Conservation (phyloP, 371 early-diverging fungal species). For the Dichotomocladium elegans region DNA sequence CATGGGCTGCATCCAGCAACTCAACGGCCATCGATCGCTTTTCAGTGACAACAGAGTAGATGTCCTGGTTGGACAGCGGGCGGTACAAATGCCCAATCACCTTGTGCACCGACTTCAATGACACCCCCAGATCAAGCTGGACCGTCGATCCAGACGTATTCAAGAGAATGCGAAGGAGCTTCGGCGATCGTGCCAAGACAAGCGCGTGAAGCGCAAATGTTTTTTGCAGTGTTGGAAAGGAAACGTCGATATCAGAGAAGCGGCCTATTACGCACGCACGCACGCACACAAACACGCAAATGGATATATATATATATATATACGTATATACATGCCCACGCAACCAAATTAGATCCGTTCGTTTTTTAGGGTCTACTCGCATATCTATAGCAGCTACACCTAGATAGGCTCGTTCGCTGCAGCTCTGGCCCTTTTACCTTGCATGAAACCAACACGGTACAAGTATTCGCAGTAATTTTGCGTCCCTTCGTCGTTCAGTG, state of each 20-base stretch:
- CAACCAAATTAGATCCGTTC: too few species aligned
- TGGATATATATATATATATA: too few species aligned
- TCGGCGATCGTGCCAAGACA: constrained; percentile 35
- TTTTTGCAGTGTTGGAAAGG: constrained; percentile 30
- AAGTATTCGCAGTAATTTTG: constrained; percentile 18
- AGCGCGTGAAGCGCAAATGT: constrained; percentile 22
- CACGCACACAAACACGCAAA: too few species aligned
- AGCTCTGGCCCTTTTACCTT: constrained; percentile 7
- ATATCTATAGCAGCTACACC: background rate
- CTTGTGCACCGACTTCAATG: constrained; percentile 27
- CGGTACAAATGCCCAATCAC: constrained; percentile 31
- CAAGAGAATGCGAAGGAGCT: constrained; percentile 25
- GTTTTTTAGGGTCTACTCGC: background rate
- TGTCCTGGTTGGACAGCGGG: constrained; percentile 27
- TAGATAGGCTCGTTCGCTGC: background rate
- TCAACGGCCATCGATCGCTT: constrained; percentile 35
- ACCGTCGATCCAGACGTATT: constrained; percentile 12
- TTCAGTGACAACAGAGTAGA: constrained; percentile 27
- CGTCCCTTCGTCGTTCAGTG: background rate
- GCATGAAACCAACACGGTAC: constrained; percentile 23
- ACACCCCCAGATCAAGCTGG: constrained; percentile 25
- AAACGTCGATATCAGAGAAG: constrained; percentile 33
- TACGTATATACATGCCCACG: too few species aligned
- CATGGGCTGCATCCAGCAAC: constrained; percentile 31
- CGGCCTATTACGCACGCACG: constrained; percentile 20